Evolutionary conservation across 495 filamentous ascomycete genomes (phyloP).

Genomic region (Lasiosphaeria miniovina): DNA sequence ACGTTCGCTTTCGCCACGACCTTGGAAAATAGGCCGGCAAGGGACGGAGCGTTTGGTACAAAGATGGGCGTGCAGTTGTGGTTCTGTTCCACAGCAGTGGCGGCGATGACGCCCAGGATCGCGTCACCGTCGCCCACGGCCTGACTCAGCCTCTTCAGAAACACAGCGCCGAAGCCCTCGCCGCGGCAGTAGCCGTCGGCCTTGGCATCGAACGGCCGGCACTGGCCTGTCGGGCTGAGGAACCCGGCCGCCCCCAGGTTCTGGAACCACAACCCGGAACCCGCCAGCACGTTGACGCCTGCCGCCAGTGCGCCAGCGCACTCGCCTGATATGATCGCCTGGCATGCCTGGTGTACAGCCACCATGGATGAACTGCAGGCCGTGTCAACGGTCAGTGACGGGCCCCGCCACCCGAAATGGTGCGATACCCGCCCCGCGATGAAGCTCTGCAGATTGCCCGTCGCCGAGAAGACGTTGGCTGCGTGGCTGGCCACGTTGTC

Average conservation of each 20-base stretch:
- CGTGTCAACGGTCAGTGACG: constrained; percentile 44
- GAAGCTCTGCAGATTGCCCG: constrained; percentile 22
- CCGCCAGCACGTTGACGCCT: constrained; percentile 38
- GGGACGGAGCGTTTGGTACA: constrained; percentile 47
- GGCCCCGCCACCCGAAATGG: constrained; percentile 43
- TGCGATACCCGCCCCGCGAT: constrained; percentile 49
- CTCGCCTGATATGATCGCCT: constrained; percentile 40
- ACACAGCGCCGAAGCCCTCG: constrained; percentile 53
- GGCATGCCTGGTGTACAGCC: constrained; percentile 50
- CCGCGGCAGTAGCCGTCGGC: constrained; percentile 64
- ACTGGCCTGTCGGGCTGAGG: constrained; percentile 41
- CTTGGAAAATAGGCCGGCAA: constrained; percentile 46
- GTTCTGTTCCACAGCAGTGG: constrained; percentile 52
- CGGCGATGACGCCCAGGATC: constrained; percentile 57
- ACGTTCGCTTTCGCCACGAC: constrained; percentile 45
- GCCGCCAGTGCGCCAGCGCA: constrained; percentile 41
- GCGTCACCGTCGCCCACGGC: constrained; percentile 48
- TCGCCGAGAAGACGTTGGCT: constrained; percentile 35
- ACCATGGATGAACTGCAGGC: constrained; percentile 54
- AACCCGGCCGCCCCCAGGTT: constrained; percentile 40
- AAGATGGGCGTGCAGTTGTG: constrained; percentile 49
- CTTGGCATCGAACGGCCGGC: constrained; percentile 54
- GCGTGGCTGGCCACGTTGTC: constrained; percentile 37
- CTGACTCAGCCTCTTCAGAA: constrained; percentile 52
- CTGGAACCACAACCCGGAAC: constrained; percentile 44